Percentiles rank a stretch among this genome's conserved stretches.
phyloP scores from a whole-genome alignment of 108 stramenopile species.

The Bacterosira constricta region DNA sequence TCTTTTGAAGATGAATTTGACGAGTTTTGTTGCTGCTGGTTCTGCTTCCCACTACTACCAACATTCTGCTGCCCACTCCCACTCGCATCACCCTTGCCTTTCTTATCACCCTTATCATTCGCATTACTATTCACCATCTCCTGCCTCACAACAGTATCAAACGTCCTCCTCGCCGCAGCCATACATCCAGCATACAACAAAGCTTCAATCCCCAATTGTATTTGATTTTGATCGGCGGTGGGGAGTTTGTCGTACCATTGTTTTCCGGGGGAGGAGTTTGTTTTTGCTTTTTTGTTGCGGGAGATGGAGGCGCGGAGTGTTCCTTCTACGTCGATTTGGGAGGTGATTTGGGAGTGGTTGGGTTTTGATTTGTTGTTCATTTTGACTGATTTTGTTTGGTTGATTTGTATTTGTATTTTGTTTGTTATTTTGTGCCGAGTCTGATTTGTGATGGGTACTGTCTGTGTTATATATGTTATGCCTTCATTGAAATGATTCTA shows the following conservation, averaged over 20 bases:
- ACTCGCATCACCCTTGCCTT: neutral
- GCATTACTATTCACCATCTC: conserved; percentile 41
- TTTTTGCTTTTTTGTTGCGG: conserved; percentile 10
- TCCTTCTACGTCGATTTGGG: conserved; percentile 42
- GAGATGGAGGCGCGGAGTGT: conserved; percentile 40
- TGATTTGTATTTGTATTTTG: neutral
- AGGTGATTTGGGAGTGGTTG: neutral
- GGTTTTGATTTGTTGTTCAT: neutral
- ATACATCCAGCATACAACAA: conserved; percentile 72
- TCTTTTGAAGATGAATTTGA: too few relatives aligned
- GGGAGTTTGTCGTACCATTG: conserved; percentile 53
- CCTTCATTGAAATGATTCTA: too few relatives aligned
- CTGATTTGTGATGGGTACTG: neutral
- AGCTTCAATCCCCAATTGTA: conserved; percentile 64
- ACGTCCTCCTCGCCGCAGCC: conserved; percentile 61
- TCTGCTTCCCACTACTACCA: neutral
- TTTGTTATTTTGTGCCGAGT: neutral
- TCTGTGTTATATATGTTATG: neutral
- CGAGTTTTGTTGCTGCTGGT: too few relatives aligned
- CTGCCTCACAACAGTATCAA: conserved; percentile 60
- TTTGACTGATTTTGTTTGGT: neutral
- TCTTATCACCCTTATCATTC: neutral
- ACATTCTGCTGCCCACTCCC: neutral
- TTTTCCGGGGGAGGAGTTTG: conserved; percentile 25
- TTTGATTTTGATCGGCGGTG: conserved; percentile 43